Evolutionary conservation across 192 early-diverging fungal species (phyloP), one percentile per base, ranked within the genome.

Genomic region (Radiomyces spectabilis): DNA sequence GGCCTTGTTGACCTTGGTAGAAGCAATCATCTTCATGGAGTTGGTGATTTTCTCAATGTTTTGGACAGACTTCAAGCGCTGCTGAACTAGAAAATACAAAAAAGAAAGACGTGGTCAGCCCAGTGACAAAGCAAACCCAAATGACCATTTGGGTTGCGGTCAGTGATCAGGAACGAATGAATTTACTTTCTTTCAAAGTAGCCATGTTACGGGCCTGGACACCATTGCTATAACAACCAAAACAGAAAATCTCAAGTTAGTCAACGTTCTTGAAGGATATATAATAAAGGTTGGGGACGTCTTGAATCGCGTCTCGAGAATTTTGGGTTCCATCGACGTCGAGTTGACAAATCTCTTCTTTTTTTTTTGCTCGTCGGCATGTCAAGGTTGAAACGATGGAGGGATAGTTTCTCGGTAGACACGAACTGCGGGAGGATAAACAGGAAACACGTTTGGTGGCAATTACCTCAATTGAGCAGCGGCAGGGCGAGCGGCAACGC

Each of bases 1-100:
- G 27, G 93, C 88, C 74, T 85, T 88, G 66, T 78, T 69, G 65
- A 95, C 90, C 82, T 99, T 99, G 74, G 94, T 99, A 35, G 96
- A 96, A 34, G 96, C 94, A 95, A 99, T 99, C 93, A 99, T 96
- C 84, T 99, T 99, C 95, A 99, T 99, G 40, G 94, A 97, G 75
- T 95, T 94, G 47, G 96, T 99, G 71, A 99, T 97, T 80, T 99
- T 99, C 64, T 86, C 91, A 78, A 97, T 99, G 85, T 94, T 97
- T 58, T 87, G 82, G 53, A 99, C 83, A 55, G 96, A 95, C 80
- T 95, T 94, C 68, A 96, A 74, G 54, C 96, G 92, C 53, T 85
- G 72, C 72, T 92, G 90, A 76, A 98, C 88, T 93, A 69, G 51
- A 49, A 8, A 21, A 43, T 27, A 53, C 6, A 25, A 33, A 34